Conservation (phyloP, 805 yeast species). For the Monosporozyma servazzii region DNA sequence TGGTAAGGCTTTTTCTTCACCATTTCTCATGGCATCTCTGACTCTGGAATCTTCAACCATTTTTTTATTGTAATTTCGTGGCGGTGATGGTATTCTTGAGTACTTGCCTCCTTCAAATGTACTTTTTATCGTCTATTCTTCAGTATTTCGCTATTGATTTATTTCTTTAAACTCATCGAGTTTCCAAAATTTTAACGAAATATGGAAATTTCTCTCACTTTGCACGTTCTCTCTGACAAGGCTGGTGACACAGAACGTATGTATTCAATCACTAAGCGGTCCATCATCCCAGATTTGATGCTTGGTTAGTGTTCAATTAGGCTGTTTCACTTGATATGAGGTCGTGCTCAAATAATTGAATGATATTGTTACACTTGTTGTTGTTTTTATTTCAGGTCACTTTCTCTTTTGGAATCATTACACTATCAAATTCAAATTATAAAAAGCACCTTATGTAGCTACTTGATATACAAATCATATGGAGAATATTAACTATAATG, state of each 20-base stretch:
- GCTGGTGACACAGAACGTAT: background rate
- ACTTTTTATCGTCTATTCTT: background rate
- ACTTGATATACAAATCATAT: too few species aligned
- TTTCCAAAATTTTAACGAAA: background rate
- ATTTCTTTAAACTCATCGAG: background rate
- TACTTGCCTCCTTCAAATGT: background rate
- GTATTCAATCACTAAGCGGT: too few species aligned
- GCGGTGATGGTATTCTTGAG: background rate
- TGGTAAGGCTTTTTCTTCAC: slow-evolving; percentile 35
- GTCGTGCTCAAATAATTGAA: too few species aligned
- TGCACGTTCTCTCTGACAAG: background rate
- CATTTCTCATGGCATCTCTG: slow-evolving; percentile 34
- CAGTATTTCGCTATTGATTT: background rate
- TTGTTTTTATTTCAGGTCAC: too few species aligned
- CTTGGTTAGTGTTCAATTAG: too few species aligned
- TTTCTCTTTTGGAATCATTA: too few species aligned
- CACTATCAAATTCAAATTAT: too few species aligned
- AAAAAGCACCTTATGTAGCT: too few species aligned
- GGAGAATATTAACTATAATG: too few species aligned
- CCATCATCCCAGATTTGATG: too few species aligned
- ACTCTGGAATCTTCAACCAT: slow-evolving; percentile 43
- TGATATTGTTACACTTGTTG: too few species aligned
- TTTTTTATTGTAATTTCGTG: background rate
- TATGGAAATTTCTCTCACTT: background rate
- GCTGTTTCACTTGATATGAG: too few species aligned